Base-by-base conservation (phyloP, 371 early-diverging fungal genomes). In the Mucor plumbeus region DNA sequence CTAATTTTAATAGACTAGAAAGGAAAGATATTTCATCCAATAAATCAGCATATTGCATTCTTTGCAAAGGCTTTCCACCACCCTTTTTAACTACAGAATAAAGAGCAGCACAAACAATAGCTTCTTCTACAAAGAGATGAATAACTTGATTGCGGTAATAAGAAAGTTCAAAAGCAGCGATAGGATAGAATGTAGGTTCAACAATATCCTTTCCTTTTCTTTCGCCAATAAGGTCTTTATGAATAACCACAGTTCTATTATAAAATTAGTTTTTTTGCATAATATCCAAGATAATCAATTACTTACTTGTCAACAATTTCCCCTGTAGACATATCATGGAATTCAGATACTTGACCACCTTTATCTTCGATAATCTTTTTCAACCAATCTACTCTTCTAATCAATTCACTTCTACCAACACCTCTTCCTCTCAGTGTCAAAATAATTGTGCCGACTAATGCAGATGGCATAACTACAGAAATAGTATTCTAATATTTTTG, bases 81-180 rank as follows among this genome's bases (percentile, higher is more conserved):
- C 94, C 95, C 17, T 82, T 84, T 74, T 95, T 94, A 50, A 94
- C 82, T 2, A 89, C 90, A 4, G 93, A 88, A 72, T 95, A 94
- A 73, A 95, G 83, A 5, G 92, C 88, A 7, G 87, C 88, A 34
- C 91, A 91, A 14, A 91, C 84, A 65, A 95, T 91, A 0, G 92
- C 92, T 83, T 94, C 95, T 65, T 88, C 81, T 7, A 94, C 80
- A 80, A 95, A 95, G 47, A 94, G 68, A 61, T 94, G 94, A 58
- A 95, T 93, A 13, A 93, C 90, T 69, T 94, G 92, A 65, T 95
- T 95, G 50, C 96, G 84, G 72, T 93, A 95, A 70, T 91, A 92
- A 47, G 90, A 89, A 1, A 95, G 78, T 73, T 94, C 95, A 71
- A 94, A 95, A n/a, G 94, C 87, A 67, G 92, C 92, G 44, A 89